A percentile compares a stretch with the other conserved stretches of the same genome.
These are phyloP conservation scores for Westerdykella ornata DNA, from an alignment of 2,329 filamentous ascomycete species.

Conservation along the genomic window DNA sequence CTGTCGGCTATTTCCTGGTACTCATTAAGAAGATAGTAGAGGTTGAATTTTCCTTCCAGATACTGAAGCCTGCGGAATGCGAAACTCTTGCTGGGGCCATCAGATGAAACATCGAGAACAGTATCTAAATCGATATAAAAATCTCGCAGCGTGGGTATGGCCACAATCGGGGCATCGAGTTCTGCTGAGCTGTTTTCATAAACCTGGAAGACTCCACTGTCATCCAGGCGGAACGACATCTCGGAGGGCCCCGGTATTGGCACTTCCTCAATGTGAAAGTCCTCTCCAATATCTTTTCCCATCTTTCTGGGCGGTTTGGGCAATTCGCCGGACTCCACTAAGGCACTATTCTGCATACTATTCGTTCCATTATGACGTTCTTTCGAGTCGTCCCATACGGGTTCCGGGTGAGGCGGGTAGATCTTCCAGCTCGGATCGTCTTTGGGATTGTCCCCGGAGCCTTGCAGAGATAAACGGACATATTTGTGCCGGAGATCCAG, in stretches of 20 bases:
- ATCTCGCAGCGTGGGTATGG: conserved; percentile 86
- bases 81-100: conserved; percentile 94
- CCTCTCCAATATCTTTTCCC: conserved; percentile 83
- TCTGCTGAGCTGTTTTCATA: conserved; percentile 64
- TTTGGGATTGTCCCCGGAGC: conserved; percentile 77
- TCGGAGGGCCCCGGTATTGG: conserved; percentile 65
- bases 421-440: conserved; percentile 78
- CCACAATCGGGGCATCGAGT: conserved; percentile 62
- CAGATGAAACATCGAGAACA: conserved; percentile 81
- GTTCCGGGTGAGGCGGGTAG: conserved; percentile 86
- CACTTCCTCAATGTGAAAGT: conserved; percentile 76
- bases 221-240: conserved; percentile 72
- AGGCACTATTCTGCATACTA: conserved; percentile 36
- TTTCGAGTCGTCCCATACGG: conserved; percentile 67
- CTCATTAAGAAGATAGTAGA: conserved; percentile 88
- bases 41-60: conserved; percentile 92
- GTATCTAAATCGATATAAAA: conserved; percentile 93
- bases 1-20: conserved; percentile 98
- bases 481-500: conserved; percentile 84
- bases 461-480: conserved; percentile 75
- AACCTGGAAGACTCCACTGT: conserved; percentile 84
- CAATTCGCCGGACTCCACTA: conserved; percentile 30
- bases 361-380: conserved; percentile 36
- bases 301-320: conserved; percentile 63
- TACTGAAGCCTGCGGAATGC: conserved; percentile 92